Conservation (phyloP, 2,329 filamentous ascomycete genomes). For the Tothia fuscella region DNA sequence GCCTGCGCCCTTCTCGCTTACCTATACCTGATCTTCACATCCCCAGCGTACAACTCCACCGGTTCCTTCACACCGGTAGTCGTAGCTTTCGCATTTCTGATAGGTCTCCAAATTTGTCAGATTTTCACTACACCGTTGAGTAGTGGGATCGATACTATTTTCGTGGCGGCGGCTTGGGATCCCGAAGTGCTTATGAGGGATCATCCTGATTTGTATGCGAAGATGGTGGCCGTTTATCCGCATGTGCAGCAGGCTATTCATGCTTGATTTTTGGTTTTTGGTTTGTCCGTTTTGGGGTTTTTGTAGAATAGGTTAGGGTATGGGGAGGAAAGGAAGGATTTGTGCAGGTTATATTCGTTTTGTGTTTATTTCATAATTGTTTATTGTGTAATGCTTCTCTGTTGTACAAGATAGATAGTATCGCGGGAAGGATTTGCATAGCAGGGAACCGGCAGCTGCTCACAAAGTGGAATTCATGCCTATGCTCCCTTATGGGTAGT, state of each 20-base stretch:
- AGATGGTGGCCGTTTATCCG: constrained; percentile 73
- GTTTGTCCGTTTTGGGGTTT: no score
- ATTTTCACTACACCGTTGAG: constrained; percentile 81
- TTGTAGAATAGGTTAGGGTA: no score
- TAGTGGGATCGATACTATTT: constrained; percentile 84
- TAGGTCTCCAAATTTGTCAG: constrained; percentile 80
- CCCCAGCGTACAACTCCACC: constrained; percentile 61
- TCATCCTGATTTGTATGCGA: constrained; percentile 69
- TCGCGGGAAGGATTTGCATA: no score
- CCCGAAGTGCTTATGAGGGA: constrained; percentile 64
- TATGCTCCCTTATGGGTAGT: no score
- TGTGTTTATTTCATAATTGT: no score
- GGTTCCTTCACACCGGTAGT: constrained; percentile 64
- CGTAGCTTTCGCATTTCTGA: constrained; percentile 75
- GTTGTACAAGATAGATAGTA: no score
- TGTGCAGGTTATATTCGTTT: no score
- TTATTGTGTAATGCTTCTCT: no score
- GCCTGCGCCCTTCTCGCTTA: constrained; percentile 71
- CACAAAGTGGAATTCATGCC: no score
- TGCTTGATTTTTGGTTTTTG: no score
- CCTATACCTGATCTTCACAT: constrained; percentile 72
- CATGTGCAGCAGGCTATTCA: constrained; percentile 70
- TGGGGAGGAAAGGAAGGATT: no score
- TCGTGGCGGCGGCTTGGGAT: constrained; percentile 63
- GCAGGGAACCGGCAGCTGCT: no score